phyloP scores from a whole-genome alignment of 192 early-diverging fungal genomes.

The Pilobolus umbonatus region DNA sequence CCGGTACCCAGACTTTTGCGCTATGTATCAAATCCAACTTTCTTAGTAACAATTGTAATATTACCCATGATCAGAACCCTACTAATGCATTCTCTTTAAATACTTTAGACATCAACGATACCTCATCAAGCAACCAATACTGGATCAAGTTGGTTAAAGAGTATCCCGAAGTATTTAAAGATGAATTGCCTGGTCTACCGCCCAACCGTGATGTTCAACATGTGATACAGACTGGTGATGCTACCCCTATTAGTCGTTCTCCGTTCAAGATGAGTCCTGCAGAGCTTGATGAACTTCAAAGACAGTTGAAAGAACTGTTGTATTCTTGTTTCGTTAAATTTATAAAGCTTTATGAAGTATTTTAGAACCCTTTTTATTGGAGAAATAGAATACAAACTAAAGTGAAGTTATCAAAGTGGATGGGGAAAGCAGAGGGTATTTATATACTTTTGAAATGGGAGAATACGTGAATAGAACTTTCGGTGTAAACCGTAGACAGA shows the following conservation, averaged over 20 bases:
- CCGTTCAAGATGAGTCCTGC: slow-evolving; percentile 22
- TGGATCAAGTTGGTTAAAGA: background rate
- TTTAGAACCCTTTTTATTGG: too few species aligned
- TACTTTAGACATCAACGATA: too few species aligned
- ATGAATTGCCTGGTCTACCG: slow-evolving; percentile 19
- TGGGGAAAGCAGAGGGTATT: too few species aligned
- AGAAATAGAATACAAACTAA: too few species aligned
- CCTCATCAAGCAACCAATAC: background rate
- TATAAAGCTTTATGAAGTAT: too few species aligned
- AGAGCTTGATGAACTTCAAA: slow-evolving; percentile 8
- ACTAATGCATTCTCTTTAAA: too few species aligned
- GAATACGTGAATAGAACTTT: too few species aligned
- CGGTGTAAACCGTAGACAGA: too few species aligned
- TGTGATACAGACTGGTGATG: slow-evolving; percentile 20
- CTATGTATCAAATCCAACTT: background rate
- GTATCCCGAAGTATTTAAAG: slow-evolving; percentile 22
- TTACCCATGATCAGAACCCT: too few species aligned
- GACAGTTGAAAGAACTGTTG: slow-evolving; percentile 9
- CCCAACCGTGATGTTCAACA: slow-evolving; percentile 19
- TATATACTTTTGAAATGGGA: too few species aligned
- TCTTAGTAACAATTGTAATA: background rate
- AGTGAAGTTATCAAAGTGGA: too few species aligned
- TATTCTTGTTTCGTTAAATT: too few species aligned
- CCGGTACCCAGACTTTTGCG: background rate
- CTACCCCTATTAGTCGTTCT: slow-evolving; percentile 11